Evolutionary conservation across 768 basidiomycete genomes (phyloP).

Genomic region (Xanthoconium stramineum): DNA sequence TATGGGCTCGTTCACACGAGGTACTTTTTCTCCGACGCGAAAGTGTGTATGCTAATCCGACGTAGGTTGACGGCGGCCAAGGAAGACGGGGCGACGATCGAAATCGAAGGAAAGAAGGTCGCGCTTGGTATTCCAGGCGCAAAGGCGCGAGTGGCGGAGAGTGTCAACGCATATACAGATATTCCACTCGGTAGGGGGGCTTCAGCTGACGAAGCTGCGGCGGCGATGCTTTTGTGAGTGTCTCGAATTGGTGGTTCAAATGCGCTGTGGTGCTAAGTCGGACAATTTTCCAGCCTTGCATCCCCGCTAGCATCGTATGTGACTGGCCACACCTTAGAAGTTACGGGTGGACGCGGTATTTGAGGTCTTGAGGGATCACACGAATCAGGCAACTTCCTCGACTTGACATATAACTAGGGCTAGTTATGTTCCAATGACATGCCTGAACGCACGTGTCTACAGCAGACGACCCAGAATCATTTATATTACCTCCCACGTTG

Average conservation of each 20-base stretch:
- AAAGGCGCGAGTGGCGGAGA: conserved; percentile 36
- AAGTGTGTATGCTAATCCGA: conserved; percentile 1
- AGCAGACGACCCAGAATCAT: not conserved
- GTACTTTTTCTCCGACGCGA: conserved; percentile 30
- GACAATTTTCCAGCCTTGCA: conserved; percentile 49
- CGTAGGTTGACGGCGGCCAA: conserved; percentile 72
- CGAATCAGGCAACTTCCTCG: not conserved
- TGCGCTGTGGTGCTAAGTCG: conserved; percentile 4
- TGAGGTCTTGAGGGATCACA: conserved; percentile 25
- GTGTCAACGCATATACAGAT: conserved; percentile 40
- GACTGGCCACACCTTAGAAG: conserved; percentile 79
- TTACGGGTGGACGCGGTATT: conserved; percentile 79
- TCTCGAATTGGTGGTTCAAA: not conserved
- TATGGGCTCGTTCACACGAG: conserved; percentile 77
- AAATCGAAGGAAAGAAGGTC: conserved; percentile 81
- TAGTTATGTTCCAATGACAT: not conserved
- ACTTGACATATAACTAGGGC: not conserved
- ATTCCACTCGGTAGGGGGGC: conserved; percentile 71
- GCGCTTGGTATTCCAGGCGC: conserved; percentile 74
- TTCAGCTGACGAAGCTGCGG: conserved; percentile 73
- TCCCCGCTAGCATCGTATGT: conserved; percentile 80
- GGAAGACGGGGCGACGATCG: conserved; percentile 70
- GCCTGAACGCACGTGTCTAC: not conserved
- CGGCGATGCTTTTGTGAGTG: conserved; percentile 71
- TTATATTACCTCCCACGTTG: not conserved